Evolutionary conservation across 202 grass and related monocot species (phyloP), one percentile per base, ranked within the genome.

Genomic region (Schoenoplectus tabernaemontani): DNA sequence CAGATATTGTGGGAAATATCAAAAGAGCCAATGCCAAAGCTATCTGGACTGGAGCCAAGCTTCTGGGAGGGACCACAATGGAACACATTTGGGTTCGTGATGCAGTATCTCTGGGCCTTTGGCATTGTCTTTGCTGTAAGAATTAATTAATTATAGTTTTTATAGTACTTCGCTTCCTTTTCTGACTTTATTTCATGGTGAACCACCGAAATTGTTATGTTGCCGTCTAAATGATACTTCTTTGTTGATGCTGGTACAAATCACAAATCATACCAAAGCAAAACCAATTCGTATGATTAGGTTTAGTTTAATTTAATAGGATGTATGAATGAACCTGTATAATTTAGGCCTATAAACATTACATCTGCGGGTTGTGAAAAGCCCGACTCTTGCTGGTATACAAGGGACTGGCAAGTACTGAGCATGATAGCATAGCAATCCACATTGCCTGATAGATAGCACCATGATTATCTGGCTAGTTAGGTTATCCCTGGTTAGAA

Each of bases 91-190:
- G 96, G 96, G 73, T 99, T 99, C 83, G 87, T 96, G 78, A 59
- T 96, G 13, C 88, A 93, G 86, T 99, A 99, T 79, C 79, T 88
- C 78, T 99, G 96, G 96, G 96, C 87, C 20, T 99, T 99, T 83
- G 96, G 96, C 64, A 79, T 99, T 89, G 48, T 90, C 53, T 99
- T 96, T 65, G 87, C 90, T 6, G 96, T 99, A 73, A 94, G 89
- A 83, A 56, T 44, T 82, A 71, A 17, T 66, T 43, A 44, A 41
- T 60, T 63, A 43, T 57, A 34, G 1, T 20, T 57, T 57, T 57
- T 57, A 22, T 63, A 63, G 17, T 3, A n/a, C 1, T 59, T 60
- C 26, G 22, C 9, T 47, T 28, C 22, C 2, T 71, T 26, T 26
- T 28, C 22, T 46, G 11, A 47, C 41, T 26, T 70, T 46, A 11